These are phyloP conservation scores for Mycena vulgaris DNA, from an alignment of 768 basidiomycete genomes.

Conservation along the genomic window DNA sequence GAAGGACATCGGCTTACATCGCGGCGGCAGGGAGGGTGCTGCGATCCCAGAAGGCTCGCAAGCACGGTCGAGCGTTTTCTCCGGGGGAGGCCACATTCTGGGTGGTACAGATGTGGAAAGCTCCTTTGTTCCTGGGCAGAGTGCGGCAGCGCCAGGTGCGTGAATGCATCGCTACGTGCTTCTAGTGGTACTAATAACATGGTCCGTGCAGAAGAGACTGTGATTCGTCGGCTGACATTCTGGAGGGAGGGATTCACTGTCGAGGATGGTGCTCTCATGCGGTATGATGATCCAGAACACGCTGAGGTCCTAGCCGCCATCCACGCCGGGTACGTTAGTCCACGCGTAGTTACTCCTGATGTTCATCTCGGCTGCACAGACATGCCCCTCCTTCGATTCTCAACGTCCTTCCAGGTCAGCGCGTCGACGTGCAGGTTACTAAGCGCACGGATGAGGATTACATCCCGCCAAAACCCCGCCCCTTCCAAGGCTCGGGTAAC, in stretches of 20 bases:
- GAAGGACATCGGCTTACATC: slow-evolving; percentile 17
- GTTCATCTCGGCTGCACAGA: not conserved
- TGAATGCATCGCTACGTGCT: not conserved
- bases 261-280: slow-evolving; percentile 76
- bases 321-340: slow-evolving; percentile 60
- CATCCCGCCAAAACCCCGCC: slow-evolving; percentile 57
- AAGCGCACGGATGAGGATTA: slow-evolving; percentile 72
- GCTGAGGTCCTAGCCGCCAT: slow-evolving; percentile 72
- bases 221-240: slow-evolving; percentile 74
- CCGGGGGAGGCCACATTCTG: slow-evolving; percentile 73
- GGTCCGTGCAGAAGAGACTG: slow-evolving; percentile 20
- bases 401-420: slow-evolving; percentile 72
- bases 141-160: not conserved
- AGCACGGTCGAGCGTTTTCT: slow-evolving; percentile 49
- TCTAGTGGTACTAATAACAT: not conserved
- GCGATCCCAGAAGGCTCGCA: slow-evolving; percentile 19
- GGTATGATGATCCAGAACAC: slow-evolving; percentile 74
- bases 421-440: slow-evolving; percentile 74
- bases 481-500: slow-evolving; percentile 74
- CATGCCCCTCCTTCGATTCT: slow-evolving; percentile 75
- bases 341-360: not conserved
- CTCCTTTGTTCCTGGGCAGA: slow-evolving; percentile 63
- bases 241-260: slow-evolving; percentile 85
- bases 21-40: slow-evolving; percentile 28
- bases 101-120: slow-evolving; percentile 78